Percentiles rank a stretch among this genome's conserved stretches.
phyloP scores from a whole-genome alignment of 805 yeast genomes.

The Komagataella populi region DNA sequence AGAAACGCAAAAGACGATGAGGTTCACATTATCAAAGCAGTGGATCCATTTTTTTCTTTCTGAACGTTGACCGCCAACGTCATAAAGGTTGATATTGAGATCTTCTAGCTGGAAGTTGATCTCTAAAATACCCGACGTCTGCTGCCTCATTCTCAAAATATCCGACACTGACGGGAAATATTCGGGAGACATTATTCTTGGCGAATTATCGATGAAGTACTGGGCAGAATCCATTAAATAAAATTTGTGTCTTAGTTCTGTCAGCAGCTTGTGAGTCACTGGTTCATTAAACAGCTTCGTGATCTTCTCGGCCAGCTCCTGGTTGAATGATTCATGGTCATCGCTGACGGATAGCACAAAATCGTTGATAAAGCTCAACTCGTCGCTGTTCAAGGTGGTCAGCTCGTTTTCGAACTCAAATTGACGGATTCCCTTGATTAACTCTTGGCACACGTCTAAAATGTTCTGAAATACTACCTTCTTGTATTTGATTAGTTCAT shows the following conservation, averaged over 20 bases:
- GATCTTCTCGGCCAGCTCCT: constrained; percentile 32
- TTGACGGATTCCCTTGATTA: constrained; percentile 52
- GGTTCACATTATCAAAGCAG: constrained; percentile 85
- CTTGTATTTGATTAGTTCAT: constrained; percentile 61
- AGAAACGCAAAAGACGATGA: constrained; percentile 84
- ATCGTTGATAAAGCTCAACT: constrained; percentile 28
- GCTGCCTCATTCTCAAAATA: constrained; percentile 76
- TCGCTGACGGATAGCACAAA: constrained; percentile 35
- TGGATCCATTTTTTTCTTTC: constrained; percentile 97
- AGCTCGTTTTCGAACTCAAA: constrained; percentile 25
- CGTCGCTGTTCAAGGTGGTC: constrained; percentile 17
- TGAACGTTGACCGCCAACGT: constrained; percentile 93
- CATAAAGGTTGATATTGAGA: constrained; percentile 50
- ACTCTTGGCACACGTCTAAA: constrained; percentile 59
- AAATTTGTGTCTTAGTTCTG: constrained; percentile 51
- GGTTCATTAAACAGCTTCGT: constrained; percentile 40
- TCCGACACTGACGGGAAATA: constrained; percentile 70
- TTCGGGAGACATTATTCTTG: constrained; percentile 41
- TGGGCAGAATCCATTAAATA: constrained; percentile 78
- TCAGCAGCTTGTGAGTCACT: constrained; percentile 41
- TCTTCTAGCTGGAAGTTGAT: constrained; percentile 66
- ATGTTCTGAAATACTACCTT: constrained; percentile 72
- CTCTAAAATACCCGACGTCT: constrained; percentile 87
- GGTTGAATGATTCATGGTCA: constrained; percentile 38
- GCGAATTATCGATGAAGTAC: constrained; percentile 58